Base-by-base conservation (phyloP, 768 basidiomycete genomes). In the Suillus spraguei region DNA sequence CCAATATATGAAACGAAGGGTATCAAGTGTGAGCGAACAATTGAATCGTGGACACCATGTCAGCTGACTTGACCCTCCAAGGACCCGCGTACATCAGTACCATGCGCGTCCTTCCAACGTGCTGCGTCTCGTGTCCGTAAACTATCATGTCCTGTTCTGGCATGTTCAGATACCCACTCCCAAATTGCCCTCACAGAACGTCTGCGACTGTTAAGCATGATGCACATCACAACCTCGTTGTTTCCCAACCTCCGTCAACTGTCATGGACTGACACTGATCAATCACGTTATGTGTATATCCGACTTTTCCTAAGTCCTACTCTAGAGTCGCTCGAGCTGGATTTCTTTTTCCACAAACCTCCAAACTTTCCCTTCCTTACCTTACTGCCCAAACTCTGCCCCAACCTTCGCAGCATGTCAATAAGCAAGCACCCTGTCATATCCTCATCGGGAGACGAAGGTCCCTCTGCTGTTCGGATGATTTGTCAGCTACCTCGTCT, bases 341-440 rank as follows among this genome's bases (percentile, higher is more conserved):
- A 58, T 58, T 58, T 58, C 20, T 58, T 22, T 58, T 58, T 58
- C 56, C 56, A 58, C 6, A 58, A 58, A 58, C 39, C 39, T 58
- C 56, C 39, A 39, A 1, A 58, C 24, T 58, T 58, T 41, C 56
- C 56, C 5, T 58, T 58, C 39, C 28, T 58, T 20, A 13, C 56
- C 6, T 41, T 20, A 13, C 56, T 58, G 11, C 56, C 56, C 3
- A 20, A 41, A 32, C 56, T 58, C 20, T 58, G 56, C 39, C 56
- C 56, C 10, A 58, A 58, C 28, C 56, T 58, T 28, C 56, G 4
- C 39, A 58, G 41, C 10, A 24, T 58, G 28, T 41, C 56, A 7
- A 58, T 58, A 58, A 58, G 56, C 39, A 58, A 58, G 39, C 39
- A 58, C 17, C 28, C 56, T 32, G 56, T 58, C 56, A 41, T 58